Conservation (phyloP, 768 basidiomycete species). For the Calocera viscosa region DNA sequence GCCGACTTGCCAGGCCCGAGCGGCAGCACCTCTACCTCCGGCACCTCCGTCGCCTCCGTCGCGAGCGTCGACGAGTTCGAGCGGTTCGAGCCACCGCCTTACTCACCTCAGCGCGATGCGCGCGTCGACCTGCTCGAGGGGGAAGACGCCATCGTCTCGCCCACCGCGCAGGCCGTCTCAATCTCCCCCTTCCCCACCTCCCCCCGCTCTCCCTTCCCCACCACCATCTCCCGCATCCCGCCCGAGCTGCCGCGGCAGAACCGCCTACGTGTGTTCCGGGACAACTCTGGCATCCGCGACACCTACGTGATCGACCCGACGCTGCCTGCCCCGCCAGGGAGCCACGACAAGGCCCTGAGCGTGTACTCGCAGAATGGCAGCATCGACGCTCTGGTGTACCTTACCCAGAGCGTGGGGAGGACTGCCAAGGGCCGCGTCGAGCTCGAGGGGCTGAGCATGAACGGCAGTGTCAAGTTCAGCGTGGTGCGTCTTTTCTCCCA, state of each 20-base stretch:
- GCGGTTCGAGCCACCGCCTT: background rate
- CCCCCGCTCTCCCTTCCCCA: constrained; percentile 2
- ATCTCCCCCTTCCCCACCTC: constrained; percentile 8
- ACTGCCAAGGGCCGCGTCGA: background rate
- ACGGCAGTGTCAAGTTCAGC: background rate
- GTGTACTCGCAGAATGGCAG: background rate
- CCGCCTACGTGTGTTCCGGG: background rate
- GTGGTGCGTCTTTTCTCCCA: background rate
- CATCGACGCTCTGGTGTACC: background rate
- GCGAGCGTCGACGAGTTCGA: background rate
- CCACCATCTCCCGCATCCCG: background rate
- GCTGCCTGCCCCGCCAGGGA: background rate
- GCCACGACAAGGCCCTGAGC: constrained; percentile 3
- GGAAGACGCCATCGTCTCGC: background rate
- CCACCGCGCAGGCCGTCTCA: background rate
- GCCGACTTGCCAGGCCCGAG: background rate
- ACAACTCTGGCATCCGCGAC: background rate
- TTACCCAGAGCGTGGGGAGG: background rate
- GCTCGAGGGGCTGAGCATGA: constrained; percentile 2
- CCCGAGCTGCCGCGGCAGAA: constrained; percentile 5
- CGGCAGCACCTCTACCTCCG: background rate
- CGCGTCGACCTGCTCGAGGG: constrained; percentile 1
- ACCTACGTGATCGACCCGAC: constrained; percentile 4
- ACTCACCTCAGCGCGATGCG: background rate
- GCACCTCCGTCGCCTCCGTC: background rate